A percentile compares a stretch with the other conserved stretches of the same genome.
Evolutionary conservation across 805 yeast genomes (phyloP).

Genomic region (Cyberlindnera petersonii): DNA sequence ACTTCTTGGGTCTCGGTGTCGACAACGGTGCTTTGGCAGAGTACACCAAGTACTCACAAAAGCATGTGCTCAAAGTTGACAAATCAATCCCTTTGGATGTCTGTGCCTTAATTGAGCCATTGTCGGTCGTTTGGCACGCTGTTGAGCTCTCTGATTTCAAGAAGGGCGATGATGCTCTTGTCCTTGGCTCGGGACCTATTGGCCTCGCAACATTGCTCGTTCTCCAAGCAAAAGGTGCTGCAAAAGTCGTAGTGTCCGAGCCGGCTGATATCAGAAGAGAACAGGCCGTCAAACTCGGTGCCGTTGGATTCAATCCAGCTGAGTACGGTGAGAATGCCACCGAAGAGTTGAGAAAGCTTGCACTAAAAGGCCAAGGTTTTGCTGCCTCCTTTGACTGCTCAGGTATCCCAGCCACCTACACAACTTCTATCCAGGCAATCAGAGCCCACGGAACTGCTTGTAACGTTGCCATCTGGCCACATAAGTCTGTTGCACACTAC

Average conservation of each 20-base stretch:
- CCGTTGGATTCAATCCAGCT: conserved; percentile 41
- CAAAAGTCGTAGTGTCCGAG: conserved; percentile 54
- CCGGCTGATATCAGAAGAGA: conserved; percentile 59
- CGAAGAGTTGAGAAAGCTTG: conserved; percentile 31
- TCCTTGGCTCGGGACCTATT: conserved; percentile 63
- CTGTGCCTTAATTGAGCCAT: conserved; percentile 55
- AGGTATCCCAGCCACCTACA: conserved; percentile 44
- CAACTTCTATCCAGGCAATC: conserved; percentile 37
- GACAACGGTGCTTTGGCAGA: conserved; percentile 47
- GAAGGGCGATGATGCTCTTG: conserved; percentile 44
- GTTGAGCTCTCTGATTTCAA: conserved; percentile 42
- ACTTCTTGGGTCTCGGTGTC: conserved; percentile 48
- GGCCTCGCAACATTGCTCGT: conserved; percentile 58
- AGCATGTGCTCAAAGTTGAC: conserved; percentile 38
- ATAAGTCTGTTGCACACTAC: conserved; percentile 38
- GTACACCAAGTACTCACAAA: conserved; percentile 36
- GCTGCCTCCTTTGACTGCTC: conserved; percentile 52
- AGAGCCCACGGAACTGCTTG: conserved; percentile 42
- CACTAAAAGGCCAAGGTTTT: conserved; percentile 42
- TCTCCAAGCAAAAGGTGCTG: conserved; percentile 44
- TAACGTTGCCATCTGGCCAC: conserved; percentile 49
- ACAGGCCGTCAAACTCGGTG: conserved; percentile 49
- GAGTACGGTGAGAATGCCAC: conserved; percentile 31
- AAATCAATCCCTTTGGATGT: conserved; percentile 44
- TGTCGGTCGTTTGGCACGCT: conserved; percentile 60